phyloP scores from a whole-genome alignment of 805 yeast species.

The Geotrichum ghanense region DNA sequence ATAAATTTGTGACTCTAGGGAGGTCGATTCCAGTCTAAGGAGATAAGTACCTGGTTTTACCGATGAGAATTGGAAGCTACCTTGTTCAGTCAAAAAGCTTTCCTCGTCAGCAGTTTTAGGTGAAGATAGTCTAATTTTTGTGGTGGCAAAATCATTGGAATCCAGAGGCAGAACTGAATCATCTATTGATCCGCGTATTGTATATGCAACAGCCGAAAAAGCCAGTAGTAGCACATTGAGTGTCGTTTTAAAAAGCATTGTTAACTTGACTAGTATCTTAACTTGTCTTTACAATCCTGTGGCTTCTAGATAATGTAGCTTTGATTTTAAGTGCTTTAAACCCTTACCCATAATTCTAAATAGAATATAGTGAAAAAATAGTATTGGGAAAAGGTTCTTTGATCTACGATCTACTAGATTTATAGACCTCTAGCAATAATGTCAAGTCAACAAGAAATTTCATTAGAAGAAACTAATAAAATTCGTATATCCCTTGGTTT shows the following conservation, averaged over 20 bases:
- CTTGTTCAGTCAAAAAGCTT: conserved; percentile 8
- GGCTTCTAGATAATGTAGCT: no score
- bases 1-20: conserved; percentile 2
- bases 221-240: not conserved
- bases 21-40: conserved; percentile 13
- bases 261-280: no score
- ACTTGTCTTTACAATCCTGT: no score
- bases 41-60: conserved; percentile 19
- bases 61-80: conserved; percentile 17
- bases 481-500: conserved; percentile 41
- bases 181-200: conserved; percentile 10
- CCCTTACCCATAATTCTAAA: no score
- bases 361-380: no score
- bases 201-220: conserved; percentile 5
- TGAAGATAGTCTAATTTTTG: conserved; percentile 5
- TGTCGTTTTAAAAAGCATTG: not conserved
- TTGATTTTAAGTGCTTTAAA: no score
- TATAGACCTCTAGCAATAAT: no score
- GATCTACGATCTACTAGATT: no score
- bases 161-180: conserved; percentile 9
- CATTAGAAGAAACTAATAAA: conserved; percentile 46
- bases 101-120: not conserved
- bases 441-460: conserved; percentile 13
- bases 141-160: conserved; percentile 8
- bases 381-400: no score